Base-by-base conservation (phyloP, 495 filamentous ascomycete genomes). In the Tuber brumale region DNA sequence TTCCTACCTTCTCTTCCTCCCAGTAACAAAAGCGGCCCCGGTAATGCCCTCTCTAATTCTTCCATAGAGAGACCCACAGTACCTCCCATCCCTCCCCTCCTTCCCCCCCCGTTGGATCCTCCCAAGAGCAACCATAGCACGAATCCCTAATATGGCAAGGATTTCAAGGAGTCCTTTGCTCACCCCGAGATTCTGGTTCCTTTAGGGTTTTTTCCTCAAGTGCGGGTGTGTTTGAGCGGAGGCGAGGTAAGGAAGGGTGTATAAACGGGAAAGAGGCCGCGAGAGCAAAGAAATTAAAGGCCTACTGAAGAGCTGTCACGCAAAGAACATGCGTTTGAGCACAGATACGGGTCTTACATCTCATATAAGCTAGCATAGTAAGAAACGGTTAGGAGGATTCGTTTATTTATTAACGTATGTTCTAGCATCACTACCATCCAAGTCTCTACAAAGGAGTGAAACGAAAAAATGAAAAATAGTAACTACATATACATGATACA, bases 291-390 rank as follows among this genome's bases (percentile, higher is more conserved):
- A 70, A 23, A 51, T 19, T 48, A 76, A 71, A 72, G 87, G 89
- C 92, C 91, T 91, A 87, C 89, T 91, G 93, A 95, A 93, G 93
- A 95, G 93, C 93, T 90, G 89, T 91, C 87, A 87, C 87, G 87
- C 87, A 86, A 84, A 90, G 93, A 86, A 85, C 84, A 87, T 89
- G 87, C 88, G 87, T 90, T 86, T 88, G 89, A 90, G 93, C 92
- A 96, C 93, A 97, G 93, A 97, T 97, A 97, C 93, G 91, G 93
- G 92, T 88, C 90, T 88, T 86, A 96, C 92, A 97, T 88, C 2
- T 46, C n/a, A n/a, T 23, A 72, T 39, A 74, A 51, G 48, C 23
- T 19, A 27, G 48, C 23, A n/a, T 57, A 57, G 23, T n/a, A n/a
- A n/a, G n/a, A 12, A 57, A 23, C 9, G 23, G 9, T n/a, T n/a